A percentile compares a stretch with the other conserved stretches of the same genome.
These are phyloP conservation scores for Cladobotryum protrusum DNA, from an alignment of 2,329 filamentous ascomycete species.

Conservation along the genomic window DNA sequence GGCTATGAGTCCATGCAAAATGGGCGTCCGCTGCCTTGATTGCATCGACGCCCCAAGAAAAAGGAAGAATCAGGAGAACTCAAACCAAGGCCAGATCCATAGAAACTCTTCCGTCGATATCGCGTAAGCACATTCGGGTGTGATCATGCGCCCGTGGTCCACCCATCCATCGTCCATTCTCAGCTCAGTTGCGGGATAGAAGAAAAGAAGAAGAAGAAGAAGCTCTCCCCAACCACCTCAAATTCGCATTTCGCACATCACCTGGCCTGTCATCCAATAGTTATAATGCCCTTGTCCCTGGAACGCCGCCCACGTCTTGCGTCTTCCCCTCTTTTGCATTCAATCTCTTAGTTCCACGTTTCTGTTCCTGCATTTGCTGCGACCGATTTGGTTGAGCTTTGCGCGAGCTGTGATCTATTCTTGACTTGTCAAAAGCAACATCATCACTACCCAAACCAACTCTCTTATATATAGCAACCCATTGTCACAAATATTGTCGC, in stretches of 20 bases:
- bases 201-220: too few species aligned
- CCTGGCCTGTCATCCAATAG: neutral
- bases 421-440: neutral
- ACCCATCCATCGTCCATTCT: too few species aligned
- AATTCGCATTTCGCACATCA: neutral
- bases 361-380: neutral
- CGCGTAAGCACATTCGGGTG: too few species aligned
- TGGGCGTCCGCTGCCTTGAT: too few species aligned
- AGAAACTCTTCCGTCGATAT: too few species aligned
- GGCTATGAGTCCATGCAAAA: too few species aligned
- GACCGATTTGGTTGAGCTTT: neutral
- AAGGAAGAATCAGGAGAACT: too few species aligned
- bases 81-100: too few species aligned
- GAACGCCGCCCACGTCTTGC: constrained; percentile 1
- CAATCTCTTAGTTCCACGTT: neutral
- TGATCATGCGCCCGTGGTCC: too few species aligned
- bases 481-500: constrained; percentile 19
- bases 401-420: too few species aligned
- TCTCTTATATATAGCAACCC: neutral
- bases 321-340: neutral
- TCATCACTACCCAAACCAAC: neutral
- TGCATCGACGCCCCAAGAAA: too few species aligned
- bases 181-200: neutral
- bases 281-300: constrained; percentile 1
- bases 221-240: constrained; percentile 9